Conservation (phyloP, 2,329 filamentous ascomycete genomes). For the Saccharata proteae region DNA sequence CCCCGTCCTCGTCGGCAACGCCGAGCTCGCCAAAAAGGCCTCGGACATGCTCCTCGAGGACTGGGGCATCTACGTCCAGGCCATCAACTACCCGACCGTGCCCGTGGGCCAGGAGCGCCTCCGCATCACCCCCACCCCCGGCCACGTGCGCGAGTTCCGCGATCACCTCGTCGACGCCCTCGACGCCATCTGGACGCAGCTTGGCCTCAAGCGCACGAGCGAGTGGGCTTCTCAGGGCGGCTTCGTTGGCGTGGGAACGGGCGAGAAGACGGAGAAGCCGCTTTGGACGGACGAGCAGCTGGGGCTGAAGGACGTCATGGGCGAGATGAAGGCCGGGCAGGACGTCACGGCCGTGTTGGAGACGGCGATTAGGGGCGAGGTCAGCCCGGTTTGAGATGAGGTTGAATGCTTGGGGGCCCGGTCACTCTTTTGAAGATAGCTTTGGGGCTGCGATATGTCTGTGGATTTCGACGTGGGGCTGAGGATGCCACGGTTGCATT, state of each 20-base stretch:
- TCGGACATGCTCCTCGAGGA: constrained; percentile 85
- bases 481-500: too few relatives aligned
- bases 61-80: constrained; percentile 92
- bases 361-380: constrained; percentile 35
- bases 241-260: constrained; percentile 81
- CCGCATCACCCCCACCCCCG: constrained; percentile 89
- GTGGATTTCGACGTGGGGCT: too few relatives aligned
- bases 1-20: constrained; percentile 85
- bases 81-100: constrained; percentile 97
- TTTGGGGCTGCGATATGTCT: too few relatives aligned
- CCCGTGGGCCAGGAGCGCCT: constrained; percentile 96
- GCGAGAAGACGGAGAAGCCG: constrained; percentile 48
- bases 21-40: constrained; percentile 80
- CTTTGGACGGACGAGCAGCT: constrained; percentile 90
- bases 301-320: constrained; percentile 45
- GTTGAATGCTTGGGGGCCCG: constrained; percentile 2
- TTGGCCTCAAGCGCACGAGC: constrained; percentile 83
- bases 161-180: constrained; percentile 76
- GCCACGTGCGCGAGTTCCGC: constrained; percentile 73
- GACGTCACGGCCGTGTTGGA: constrained; percentile 35
- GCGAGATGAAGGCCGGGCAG: constrained; percentile 41
- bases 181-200: constrained; percentile 75
- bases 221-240: constrained; percentile 87
- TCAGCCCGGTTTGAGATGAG: constrained; percentile 11
- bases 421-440: constrained; percentile 7